Percentiles rank a stretch among this genome's conserved stretches.
These are phyloP conservation scores for Candolleomyces efflorescens DNA, from an alignment of 768 basidiomycete species.

Conservation along the genomic window DNA sequence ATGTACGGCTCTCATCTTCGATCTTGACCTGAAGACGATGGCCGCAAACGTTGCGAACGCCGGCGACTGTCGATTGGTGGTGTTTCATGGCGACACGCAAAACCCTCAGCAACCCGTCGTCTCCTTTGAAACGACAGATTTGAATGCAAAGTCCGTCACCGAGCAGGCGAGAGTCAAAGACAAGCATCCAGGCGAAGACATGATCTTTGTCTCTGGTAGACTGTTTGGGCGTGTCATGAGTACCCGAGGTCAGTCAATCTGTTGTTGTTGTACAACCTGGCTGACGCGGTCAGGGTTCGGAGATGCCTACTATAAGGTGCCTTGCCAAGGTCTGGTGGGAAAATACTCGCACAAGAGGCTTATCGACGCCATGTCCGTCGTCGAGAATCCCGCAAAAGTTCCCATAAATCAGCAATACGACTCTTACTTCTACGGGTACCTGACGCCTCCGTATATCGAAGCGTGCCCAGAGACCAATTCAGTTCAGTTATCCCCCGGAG, in stretches of 20 bases:
- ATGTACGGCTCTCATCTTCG: constrained; percentile 31
- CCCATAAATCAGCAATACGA: constrained; percentile 32
- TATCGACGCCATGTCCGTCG: constrained; percentile 28
- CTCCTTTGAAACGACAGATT: constrained; percentile 23
- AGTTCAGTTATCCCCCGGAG: constrained; percentile 29
- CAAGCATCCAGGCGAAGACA: constrained; percentile 32
- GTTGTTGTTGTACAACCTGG: background rate
- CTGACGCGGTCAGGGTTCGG: constrained; percentile 26
- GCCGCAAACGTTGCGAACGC: constrained; percentile 27
- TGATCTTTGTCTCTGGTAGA: constrained; percentile 27
- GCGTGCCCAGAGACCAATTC: constrained; percentile 45
- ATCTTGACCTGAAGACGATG: constrained; percentile 22
- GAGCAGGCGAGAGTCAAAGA: constrained; percentile 27
- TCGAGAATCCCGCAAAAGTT: constrained; percentile 28
- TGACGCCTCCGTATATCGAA: constrained; percentile 56
- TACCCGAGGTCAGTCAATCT: constrained; percentile 27
- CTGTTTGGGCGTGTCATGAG: constrained; percentile 36
- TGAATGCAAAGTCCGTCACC: constrained; percentile 27
- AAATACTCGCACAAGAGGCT: constrained; percentile 27
- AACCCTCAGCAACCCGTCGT: constrained; percentile 7
- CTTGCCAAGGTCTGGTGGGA: constrained; percentile 22
- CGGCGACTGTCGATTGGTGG: constrained; percentile 29
- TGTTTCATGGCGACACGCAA: constrained; percentile 10
- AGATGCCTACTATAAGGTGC: constrained; percentile 35
- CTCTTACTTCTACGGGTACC: constrained; percentile 40